Evolutionary conservation across 2,329 filamentous ascomycete species (phyloP), one percentile per base, ranked within the genome.

Genomic region (Colletotrichum tamarilloi): DNA sequence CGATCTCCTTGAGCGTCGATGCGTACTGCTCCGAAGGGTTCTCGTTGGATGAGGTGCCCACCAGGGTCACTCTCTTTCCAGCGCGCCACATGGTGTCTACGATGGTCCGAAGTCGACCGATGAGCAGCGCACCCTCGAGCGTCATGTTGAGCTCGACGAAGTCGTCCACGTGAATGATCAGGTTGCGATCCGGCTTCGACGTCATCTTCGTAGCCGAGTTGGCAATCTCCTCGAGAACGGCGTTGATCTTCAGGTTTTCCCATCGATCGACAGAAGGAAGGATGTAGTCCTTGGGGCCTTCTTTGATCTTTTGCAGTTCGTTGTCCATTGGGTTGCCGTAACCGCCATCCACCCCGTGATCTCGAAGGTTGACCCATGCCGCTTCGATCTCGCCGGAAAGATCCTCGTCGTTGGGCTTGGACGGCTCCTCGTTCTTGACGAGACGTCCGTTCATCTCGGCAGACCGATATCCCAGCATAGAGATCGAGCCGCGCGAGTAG

Each of bases 111-210:
- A 99, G 84, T 72, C 92, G 91, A 53, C 87, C 85, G 8, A 98
- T 84, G 38, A 98, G 89, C 26, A 89, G 87, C 2, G 89, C 87
- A 12, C 95, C 94, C 71, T 94, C 91, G 6, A 88, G 81, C 1
- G 93, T 92, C 78, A 89, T 89, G 77, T 88, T 90, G 9, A 99
- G 86, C 75, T 97, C 94, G 66, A 93, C 91, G 78, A 95, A 93
- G 80, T 98, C 94, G 79, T 93, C 90, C 14, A 98, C 84, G 77
- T 94, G 94, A 52, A 97, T 86, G 71, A 98, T 92, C 8, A 95
- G 87, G 28, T 87, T 87, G 26, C 80, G 86, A 79, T 77, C 79
- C 5, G 72, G 55, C 24, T 74, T 35, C 26, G 57, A 68, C 3
- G 62, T 53, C 38, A 52, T 63, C 52, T 59, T 72, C 12, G 35